phyloP scores from a whole-genome alignment of 805 yeast species.

The Scheffersomyces ergatensis region DNA sequence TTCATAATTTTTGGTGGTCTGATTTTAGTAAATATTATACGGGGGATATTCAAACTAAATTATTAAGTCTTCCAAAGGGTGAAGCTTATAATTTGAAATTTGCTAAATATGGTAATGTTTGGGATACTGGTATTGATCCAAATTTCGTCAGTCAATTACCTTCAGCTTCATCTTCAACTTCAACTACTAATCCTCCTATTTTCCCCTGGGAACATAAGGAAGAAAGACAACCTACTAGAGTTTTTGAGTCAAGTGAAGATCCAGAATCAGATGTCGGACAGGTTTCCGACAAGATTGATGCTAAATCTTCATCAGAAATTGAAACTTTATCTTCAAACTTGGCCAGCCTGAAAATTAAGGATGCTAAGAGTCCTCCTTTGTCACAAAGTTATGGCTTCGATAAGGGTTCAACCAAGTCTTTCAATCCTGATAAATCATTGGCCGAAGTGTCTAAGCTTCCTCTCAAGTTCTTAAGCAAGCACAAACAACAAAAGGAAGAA shows the following conservation, averaged over 20 bases:
- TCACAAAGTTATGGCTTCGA: conserved; percentile 9
- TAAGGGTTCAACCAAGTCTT: conserved; percentile 7
- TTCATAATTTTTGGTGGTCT: conserved; percentile 29
- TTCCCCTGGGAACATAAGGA: conserved; percentile 32
- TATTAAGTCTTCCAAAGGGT: conserved; percentile 13
- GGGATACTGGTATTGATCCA: conserved; percentile 15
- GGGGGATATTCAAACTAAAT: conserved; percentile 13
- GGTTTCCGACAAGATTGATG: conserved; percentile 3
- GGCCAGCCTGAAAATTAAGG: conserved; percentile 1
- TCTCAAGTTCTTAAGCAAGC: conserved; percentile 18
- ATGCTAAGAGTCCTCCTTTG: conserved; percentile 2
- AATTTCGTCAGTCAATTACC: not conserved
- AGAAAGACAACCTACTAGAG: conserved; percentile 21
- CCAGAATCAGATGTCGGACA: conserved; percentile 3
- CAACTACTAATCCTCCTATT: conserved; percentile 9
- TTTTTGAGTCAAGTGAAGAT: conserved; percentile 12
- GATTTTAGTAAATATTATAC: conserved; percentile 19
- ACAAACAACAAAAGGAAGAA: conserved; percentile 9
- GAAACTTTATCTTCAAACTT: conserved; percentile 9
- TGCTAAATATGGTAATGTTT: conserved; percentile 14
- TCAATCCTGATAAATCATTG: conserved; percentile 24
- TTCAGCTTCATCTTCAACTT: not conserved
- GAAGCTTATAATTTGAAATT: conserved; percentile 22
- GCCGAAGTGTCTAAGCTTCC: conserved; percentile 26
- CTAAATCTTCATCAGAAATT: conserved; percentile 7